A percentile compares a stretch with the other conserved stretches of the same genome.
These are phyloP conservation scores for Leccinum subspadiceum DNA, from an alignment of 1,284 basidiomycete genomes.

Conservation along the genomic window DNA sequence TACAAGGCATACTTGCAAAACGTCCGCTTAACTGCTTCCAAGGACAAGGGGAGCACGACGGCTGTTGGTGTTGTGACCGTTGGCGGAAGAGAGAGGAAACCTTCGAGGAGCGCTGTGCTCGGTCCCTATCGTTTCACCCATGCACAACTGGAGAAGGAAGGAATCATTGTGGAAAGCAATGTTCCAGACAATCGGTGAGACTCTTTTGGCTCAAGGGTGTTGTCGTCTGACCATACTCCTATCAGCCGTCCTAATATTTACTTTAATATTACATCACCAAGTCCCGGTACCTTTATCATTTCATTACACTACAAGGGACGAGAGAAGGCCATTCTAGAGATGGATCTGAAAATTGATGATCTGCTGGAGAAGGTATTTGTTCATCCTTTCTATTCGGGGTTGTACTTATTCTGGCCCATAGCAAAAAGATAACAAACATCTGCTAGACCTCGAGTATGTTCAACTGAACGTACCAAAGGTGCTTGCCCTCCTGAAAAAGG, in stretches of 20 bases:
- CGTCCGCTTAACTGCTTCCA: constrained; percentile 85
- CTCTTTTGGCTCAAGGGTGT: background rate
- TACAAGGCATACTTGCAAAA: constrained; percentile 99
- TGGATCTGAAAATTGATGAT: constrained; percentile 99
- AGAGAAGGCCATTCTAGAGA: constrained; percentile 99
- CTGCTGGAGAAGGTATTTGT: constrained; percentile 84
- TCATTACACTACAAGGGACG: constrained; percentile 98
- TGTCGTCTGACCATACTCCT: constrained; percentile 5
- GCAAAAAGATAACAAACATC: constrained; percentile 98
- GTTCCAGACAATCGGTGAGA: constrained; percentile 94
- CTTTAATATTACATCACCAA: constrained; percentile 97
- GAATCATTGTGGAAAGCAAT: constrained; percentile 98
- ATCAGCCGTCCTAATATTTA: constrained; percentile 94
- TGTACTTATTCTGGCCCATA: constrained; percentile 36
- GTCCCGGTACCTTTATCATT: constrained; percentile 98
- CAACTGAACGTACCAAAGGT: constrained; percentile 97
- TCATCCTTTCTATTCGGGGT: background rate
- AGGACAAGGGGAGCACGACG: constrained; percentile 80
- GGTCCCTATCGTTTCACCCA: constrained; percentile 98
- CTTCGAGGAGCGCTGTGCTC: constrained; percentile 77
- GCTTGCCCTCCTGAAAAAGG: constrained; percentile 87
- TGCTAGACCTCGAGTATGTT: constrained; percentile 96
- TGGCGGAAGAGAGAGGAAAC: constrained; percentile 97
- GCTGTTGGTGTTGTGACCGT: constrained; percentile 95
- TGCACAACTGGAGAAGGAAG: constrained; percentile 97